Evolutionary conservation across 2,329 filamentous ascomycete genomes (phyloP), one percentile per base, ranked within the genome.

Genomic region (Diaporthe capsici): DNA sequence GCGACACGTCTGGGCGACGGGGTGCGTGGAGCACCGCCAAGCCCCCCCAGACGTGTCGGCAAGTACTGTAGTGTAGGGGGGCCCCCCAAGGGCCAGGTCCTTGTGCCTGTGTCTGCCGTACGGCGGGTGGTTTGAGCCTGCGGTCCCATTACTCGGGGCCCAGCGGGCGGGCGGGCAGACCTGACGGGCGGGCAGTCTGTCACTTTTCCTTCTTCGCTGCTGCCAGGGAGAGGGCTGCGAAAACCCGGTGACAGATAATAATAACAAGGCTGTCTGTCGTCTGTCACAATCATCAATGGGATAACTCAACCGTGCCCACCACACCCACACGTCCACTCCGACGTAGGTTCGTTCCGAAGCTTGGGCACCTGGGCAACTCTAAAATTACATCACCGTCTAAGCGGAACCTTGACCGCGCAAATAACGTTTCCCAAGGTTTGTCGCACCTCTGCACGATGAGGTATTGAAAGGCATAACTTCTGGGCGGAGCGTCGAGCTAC

Each of bases 291-390:
- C n/a, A 51, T 25, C n/a, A 20, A 47, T 47, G 60, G n/a, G 42
- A 65, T 65, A 44, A 37, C 63, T 68, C 34, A 25, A n/a, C 44
- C 6, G 13, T 49, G 34, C 61, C 42, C 61, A 15, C 25, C 63
- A 28, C 49, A 44, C 58, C 25, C 15, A 25, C 34, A 34, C 34
- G 34, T 22, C 20, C 12, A 13, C 15, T 22, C 15, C 44, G 8
- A 12, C 60, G 39, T 68, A 39, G 65, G 65, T 39, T 68, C 65
- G 65, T 68, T 68, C 65, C 65, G 65, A 68, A 68, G 65, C 65
- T 68, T 53, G 65, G 65, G 65, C 47, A 28, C 47, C 65, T 7
- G 65, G 47, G 47, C 22, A 68, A 68, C 65, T 53, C 47, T 53
- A 68, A 68, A 68, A 39, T 53, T 68, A 68, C 65, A 68, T 68